Conservation (phyloP, 306 rosid genomes). For the Quercus cerris region DNA sequence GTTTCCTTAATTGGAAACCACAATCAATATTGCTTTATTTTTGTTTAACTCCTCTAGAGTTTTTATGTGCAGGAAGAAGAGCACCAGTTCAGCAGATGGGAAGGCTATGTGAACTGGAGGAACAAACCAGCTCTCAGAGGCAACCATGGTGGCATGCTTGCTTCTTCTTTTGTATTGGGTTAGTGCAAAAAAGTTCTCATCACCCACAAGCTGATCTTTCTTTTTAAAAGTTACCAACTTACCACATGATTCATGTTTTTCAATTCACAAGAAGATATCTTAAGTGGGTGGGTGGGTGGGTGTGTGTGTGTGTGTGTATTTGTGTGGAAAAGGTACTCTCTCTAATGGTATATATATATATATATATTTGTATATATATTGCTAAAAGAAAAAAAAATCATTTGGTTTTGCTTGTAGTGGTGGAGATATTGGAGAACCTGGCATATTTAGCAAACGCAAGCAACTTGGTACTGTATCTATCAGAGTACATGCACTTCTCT, state of each 20-base stretch:
- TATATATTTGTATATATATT: neutral
- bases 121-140: slow-evolving; percentile 60
- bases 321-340: neutral
- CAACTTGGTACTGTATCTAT: slow-evolving; percentile 74
- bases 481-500: slow-evolving; percentile 68
- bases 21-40: neutral
- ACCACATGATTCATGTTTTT: neutral
- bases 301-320: neutral
- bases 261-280: neutral
- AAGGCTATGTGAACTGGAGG: slow-evolving; percentile 88
- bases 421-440: slow-evolving; percentile 83
- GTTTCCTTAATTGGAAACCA: neutral
- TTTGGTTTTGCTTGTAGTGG: slow-evolving; percentile 41
- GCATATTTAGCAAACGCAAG: slow-evolving; percentile 93
- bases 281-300: neutral
- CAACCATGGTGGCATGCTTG: slow-evolving; percentile 91
- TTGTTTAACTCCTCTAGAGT: neutral
- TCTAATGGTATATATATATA: neutral
- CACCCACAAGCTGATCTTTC: neutral
- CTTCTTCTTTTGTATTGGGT: slow-evolving; percentile 85
- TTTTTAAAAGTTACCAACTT: neutral
- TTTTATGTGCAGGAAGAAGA: slow-evolving; percentile 45
- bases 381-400: too few species aligned
- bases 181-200: slow-evolving; percentile 5
- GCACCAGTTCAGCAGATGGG: slow-evolving; percentile 52